Percentiles rank a stretch among this genome's conserved stretches.
These are phyloP conservation scores for Endogone sp. DNA, from an alignment of 192 early-diverging fungal genomes.

Conservation along the genomic window DNA sequence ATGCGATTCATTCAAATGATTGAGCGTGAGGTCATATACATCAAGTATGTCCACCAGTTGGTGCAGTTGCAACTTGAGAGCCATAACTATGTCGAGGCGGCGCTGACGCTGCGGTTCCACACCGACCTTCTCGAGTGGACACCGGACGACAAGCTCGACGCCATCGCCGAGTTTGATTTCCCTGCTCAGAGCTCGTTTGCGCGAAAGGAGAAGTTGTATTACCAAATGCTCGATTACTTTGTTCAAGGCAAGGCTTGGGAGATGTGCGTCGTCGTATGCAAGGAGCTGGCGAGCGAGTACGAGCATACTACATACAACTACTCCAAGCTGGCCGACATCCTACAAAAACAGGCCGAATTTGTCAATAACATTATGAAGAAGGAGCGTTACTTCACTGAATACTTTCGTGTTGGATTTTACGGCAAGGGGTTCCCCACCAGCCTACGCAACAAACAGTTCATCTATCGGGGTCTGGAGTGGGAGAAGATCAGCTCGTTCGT, in stretches of 20 bases:
- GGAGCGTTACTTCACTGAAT: slow-evolving; percentile 51
- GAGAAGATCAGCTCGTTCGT: slow-evolving; percentile 69
- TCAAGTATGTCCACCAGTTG: slow-evolving; percentile 65
- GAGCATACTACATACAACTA: slow-evolving; percentile 53
- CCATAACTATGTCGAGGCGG: slow-evolving; percentile 63
- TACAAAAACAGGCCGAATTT: slow-evolving; percentile 50
- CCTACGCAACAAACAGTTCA: slow-evolving; percentile 60
- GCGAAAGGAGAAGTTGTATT: slow-evolving; percentile 61
- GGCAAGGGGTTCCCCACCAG: slow-evolving; percentile 51
- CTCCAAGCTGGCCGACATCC: slow-evolving; percentile 43
- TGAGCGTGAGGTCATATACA: slow-evolving; percentile 55
- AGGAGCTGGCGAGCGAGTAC: slow-evolving; percentile 58
- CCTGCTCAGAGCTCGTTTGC: slow-evolving; percentile 46
- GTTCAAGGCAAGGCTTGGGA: slow-evolving; percentile 70
- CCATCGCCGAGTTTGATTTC: slow-evolving; percentile 53
- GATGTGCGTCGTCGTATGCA: slow-evolving; percentile 58
- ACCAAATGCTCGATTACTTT: slow-evolving; percentile 54
- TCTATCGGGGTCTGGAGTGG: slow-evolving; percentile 71
- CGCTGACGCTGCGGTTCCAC: slow-evolving; percentile 60
- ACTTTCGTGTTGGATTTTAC: slow-evolving; percentile 75
- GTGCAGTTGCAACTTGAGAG: slow-evolving; percentile 49
- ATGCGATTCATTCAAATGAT: slow-evolving; percentile 59
- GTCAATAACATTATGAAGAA: slow-evolving; percentile 43
- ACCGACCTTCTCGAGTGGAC: slow-evolving; percentile 65
- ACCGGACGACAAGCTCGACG: slow-evolving; percentile 35